A percentile compares a stretch with the other conserved stretches of the same genome.
phyloP scores from a whole-genome alignment of 768 basidiomycete genomes.

The Pulveroboletus sp. region DNA sequence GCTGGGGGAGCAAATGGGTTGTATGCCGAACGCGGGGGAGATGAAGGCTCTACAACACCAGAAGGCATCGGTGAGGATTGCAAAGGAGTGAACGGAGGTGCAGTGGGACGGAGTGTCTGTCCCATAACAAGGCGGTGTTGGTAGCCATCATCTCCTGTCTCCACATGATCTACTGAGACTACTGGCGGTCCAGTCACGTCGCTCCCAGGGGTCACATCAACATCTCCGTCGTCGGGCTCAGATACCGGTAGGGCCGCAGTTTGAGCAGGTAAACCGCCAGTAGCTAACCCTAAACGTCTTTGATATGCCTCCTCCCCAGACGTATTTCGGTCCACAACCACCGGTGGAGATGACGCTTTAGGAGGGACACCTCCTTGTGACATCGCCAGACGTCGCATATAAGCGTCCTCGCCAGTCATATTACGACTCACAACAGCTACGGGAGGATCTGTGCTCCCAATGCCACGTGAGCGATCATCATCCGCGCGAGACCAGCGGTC shows the following conservation, averaged over 20 bases:
- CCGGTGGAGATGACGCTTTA: constrained; percentile 30
- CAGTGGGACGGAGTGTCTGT: constrained; percentile 30
- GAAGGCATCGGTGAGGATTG: constrained; percentile 22
- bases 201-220: constrained; percentile 8
- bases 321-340: constrained; percentile 40
- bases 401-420: constrained; percentile 77
- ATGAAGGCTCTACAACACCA: constrained; percentile 25
- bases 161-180: constrained; percentile 17
- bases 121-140: constrained; percentile 58
- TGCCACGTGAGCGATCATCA: constrained; percentile 35
- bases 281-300: constrained; percentile 66
- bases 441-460: constrained; percentile 19
- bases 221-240: constrained; percentile 18
- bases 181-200: constrained; percentile 2
- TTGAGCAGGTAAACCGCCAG: constrained; percentile 19
- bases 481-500: constrained; percentile 56
- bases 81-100: constrained; percentile 26
- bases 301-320: constrained; percentile 81
- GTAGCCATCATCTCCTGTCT: constrained; percentile 68
- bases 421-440: constrained; percentile 40
- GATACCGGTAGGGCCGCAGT: constrained; percentile 23
- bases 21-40: constrained; percentile 56
- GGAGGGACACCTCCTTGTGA: constrained; percentile 35
- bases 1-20: constrained; percentile 66
- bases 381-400: constrained; percentile 71